Evolutionary conservation across 2,329 filamentous ascomycete genomes (phyloP).

Genomic region (Colletotrichum karsti): DNA sequence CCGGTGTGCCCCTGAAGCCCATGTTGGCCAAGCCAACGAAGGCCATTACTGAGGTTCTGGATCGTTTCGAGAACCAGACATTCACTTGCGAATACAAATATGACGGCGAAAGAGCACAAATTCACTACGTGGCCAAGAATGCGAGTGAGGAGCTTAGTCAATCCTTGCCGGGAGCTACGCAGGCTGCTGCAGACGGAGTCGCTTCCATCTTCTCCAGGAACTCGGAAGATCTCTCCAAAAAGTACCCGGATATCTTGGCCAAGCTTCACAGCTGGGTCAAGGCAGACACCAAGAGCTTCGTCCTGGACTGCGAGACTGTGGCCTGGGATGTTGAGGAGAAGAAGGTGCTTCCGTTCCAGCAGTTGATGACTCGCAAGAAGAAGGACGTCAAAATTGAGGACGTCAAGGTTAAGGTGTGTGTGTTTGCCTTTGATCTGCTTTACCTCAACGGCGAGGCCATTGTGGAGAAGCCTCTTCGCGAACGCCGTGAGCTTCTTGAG

Average conservation of each 20-base stretch:
- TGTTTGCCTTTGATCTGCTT: slow-evolving; percentile 94
- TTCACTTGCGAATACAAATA: slow-evolving; percentile 99
- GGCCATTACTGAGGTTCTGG: slow-evolving; percentile 95
- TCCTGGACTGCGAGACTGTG: slow-evolving; percentile 98
- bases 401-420: slow-evolving; percentile 95
- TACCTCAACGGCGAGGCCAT: slow-evolving; percentile 92
- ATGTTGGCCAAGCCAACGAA: slow-evolving; percentile 99
- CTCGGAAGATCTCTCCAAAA: slow-evolving; percentile 95
- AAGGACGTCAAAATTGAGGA: slow-evolving; percentile 97
- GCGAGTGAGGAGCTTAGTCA: slow-evolving; percentile 74
- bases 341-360: slow-evolving; percentile 96
- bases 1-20: slow-evolving; percentile 93
- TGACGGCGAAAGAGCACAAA: slow-evolving; percentile 97
- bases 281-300: slow-evolving; percentile 89
- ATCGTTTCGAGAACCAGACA: slow-evolving; percentile 92
- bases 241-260: slow-evolving; percentile 93
- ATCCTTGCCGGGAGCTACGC: slow-evolving; percentile 65
- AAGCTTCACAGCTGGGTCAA: slow-evolving; percentile 93
- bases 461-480: slow-evolving; percentile 86
- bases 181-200: slow-evolving; percentile 76
- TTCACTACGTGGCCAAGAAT: slow-evolving; percentile 92
- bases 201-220: slow-evolving; percentile 97
- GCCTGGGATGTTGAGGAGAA: slow-evolving; percentile 96
- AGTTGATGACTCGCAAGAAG: slow-evolving; percentile 96
- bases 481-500: slow-evolving; percentile 80